Evolutionary conservation across 805 yeast species (phyloP).

Genomic region (Saccharomycopsis sp.): DNA sequence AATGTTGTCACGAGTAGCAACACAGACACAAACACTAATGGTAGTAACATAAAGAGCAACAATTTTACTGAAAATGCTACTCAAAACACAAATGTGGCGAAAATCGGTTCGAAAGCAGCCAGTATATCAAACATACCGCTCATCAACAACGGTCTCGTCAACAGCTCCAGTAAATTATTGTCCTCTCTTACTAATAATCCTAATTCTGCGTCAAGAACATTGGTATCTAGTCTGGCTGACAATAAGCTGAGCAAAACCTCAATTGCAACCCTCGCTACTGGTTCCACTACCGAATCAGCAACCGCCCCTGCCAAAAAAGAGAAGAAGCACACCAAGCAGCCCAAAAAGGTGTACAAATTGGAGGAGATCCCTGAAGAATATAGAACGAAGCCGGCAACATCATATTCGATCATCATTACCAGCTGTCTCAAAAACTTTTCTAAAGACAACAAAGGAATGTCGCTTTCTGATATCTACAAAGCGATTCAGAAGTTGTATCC

Average conservation of each 20-base stretch:
- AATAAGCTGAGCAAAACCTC: neutral
- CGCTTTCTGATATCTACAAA: conserved; percentile 76
- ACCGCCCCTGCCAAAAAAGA: conserved; percentile 35
- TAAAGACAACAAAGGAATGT: conserved; percentile 49
- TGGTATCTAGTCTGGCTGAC: neutral
- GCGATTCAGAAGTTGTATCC: conserved; percentile 86
- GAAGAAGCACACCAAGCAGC: conserved; percentile 43
- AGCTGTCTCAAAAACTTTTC: conserved; percentile 66
- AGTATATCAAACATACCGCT: neutral
- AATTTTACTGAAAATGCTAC: neutral
- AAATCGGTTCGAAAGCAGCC: neutral
- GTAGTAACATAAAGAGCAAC: neutral
- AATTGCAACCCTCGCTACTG: neutral
- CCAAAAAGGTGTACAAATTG: conserved; percentile 59
- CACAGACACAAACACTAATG: neutral
- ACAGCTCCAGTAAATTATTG: neutral
- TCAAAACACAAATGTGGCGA: too few relatives aligned
- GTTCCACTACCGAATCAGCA: neutral
- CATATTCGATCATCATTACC: conserved; percentile 76
- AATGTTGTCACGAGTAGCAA: too few relatives aligned
- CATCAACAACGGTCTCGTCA: neutral
- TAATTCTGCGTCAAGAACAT: neutral
- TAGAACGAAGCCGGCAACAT: conserved; percentile 74
- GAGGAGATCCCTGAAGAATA: conserved; percentile 89
- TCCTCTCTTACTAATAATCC: neutral